Conservation (phyloP, 768 basidiomycete genomes). For the Hygrocybe coccinea region DNA sequence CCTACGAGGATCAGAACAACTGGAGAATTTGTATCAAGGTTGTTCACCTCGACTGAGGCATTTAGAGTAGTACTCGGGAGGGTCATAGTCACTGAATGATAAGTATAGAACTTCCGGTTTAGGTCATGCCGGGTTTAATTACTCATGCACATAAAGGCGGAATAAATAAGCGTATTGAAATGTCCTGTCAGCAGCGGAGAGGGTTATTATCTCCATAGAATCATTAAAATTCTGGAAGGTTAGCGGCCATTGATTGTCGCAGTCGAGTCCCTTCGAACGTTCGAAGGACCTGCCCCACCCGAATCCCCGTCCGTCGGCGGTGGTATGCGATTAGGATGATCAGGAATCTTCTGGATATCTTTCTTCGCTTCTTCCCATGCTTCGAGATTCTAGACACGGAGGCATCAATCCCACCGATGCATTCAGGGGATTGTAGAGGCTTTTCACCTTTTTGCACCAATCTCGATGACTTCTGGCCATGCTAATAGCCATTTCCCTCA, state of each 20-base stretch:
- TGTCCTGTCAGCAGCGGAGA: too few species aligned
- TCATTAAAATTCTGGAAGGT: constrained; percentile 7
- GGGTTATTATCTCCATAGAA: too few species aligned
- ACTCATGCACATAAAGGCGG: too few species aligned
- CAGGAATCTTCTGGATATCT: constrained; percentile 85
- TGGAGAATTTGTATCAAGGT: constrained; percentile 9
- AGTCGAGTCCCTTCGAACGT: constrained; percentile 57
- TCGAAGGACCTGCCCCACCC: constrained; percentile 31
- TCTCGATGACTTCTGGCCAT: constrained; percentile 90
- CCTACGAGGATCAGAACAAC: constrained; percentile 70
- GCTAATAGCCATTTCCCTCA: constrained; percentile 88
- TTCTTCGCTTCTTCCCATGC: constrained; percentile 95
- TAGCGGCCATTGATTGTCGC: constrained; percentile 66
- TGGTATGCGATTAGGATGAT: constrained; percentile 76
- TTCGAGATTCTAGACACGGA: constrained; percentile 77
- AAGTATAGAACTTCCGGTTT: too few species aligned
- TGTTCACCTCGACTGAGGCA: neutral
- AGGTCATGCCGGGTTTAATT: too few species aligned
- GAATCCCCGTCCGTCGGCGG: constrained; percentile 33
- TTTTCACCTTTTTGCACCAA: constrained; percentile 87
- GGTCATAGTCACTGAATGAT: too few species aligned
- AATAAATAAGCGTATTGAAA: too few species aligned
- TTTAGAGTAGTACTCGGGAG: neutral
- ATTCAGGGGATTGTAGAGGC: constrained; percentile 7
- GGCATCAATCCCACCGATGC: constrained; percentile 8